phyloP scores from a whole-genome alignment of 768 basidiomycete genomes.

The Naematelia aurantialba region DNA sequence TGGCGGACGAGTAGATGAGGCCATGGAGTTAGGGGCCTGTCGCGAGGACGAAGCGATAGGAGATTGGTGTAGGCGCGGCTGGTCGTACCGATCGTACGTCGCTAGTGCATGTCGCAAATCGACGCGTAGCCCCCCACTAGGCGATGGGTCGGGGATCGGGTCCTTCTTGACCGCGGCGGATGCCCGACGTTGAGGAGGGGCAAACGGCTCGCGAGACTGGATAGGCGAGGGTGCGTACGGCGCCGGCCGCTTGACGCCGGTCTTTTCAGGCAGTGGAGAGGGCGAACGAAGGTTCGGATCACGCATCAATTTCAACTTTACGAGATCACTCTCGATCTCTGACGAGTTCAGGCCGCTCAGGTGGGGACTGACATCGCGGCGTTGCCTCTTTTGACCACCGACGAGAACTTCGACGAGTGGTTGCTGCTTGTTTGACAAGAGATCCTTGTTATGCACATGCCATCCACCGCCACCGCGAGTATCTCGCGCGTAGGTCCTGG shows the following conservation, averaged over 20 bases:
- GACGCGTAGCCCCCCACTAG: no score
- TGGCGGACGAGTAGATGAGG: not conserved
- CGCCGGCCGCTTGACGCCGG: not conserved
- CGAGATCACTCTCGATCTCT: slow-evolving; percentile 14
- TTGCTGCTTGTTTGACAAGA: slow-evolving; percentile 18
- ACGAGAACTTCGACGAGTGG: slow-evolving; percentile 9
- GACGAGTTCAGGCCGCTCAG: slow-evolving; percentile 5
- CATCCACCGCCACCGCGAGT: slow-evolving; percentile 37
- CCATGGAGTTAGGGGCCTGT: not conserved
- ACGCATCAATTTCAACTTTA: not conserved
- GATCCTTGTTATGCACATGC: slow-evolving; percentile 15
- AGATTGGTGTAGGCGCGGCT: not conserved
- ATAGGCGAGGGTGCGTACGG: not conserved
- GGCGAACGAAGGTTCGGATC: slow-evolving; percentile 2
- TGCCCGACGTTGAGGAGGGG: not conserved
- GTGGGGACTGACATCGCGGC: slow-evolving; percentile 11
- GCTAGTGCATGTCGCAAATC: not conserved
- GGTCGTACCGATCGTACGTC: not conserved
- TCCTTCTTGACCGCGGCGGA: no score
- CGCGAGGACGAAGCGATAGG: not conserved
- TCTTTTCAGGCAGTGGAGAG: slow-evolving; percentile 1
- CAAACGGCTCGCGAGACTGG: not conserved
- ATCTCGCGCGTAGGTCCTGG: slow-evolving; percentile 9
- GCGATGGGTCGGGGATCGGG: no score
- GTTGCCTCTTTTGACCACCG: slow-evolving; percentile 1